Evolutionary conservation across 768 basidiomycete species (phyloP), one percentile per base, ranked within the genome.

Genomic region (Dictyophora rubrovolvata): DNA sequence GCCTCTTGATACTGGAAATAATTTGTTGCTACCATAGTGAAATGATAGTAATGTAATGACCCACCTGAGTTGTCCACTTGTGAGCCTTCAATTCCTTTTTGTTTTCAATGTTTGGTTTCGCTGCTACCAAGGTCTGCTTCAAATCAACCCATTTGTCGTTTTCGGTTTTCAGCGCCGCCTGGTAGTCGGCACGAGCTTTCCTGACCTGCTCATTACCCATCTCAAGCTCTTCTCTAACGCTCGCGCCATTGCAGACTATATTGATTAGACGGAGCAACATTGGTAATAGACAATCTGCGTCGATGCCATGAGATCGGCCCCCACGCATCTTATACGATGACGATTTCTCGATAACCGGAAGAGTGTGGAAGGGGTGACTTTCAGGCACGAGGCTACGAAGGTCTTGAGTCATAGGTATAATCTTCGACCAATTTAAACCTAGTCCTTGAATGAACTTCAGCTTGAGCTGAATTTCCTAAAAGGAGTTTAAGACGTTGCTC

Each of bases 201-300:
- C 80, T 89, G 37, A 71, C 76, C 23, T 82, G 78, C 63, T 78
- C 76, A 0, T 71, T 60, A 5, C 83, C 84, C 5, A 72, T 72
- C 10, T 89, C 88, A 16, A 92, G 70, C 56, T 83, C 85, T 33
- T 80, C 76, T 12, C 80, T 79, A 20, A 86, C 69, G 17, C 66
- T 64, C 49, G 74, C 70, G 8, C 82, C 76, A 23, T 75, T 68
- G 17, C 83, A 63, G 1, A 73, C 76, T 7, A 70, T 69, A 42
- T 85, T 75, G 14, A 86, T 76, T n/a, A 92, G 72, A 3, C 80
- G 77, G 7, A 75, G 61, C 28, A 90, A 65, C 20, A 87, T 75
- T 16, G 88, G 87, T 14, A 91, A 72, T 64, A 91, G 74, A 22
- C 52, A 35, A 51, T 51, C 63, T 89, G 89, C 5, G 76, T 76